phyloP scores from a whole-genome alignment of 805 yeast genomes.

The Sugiyamaella smithiae region DNA sequence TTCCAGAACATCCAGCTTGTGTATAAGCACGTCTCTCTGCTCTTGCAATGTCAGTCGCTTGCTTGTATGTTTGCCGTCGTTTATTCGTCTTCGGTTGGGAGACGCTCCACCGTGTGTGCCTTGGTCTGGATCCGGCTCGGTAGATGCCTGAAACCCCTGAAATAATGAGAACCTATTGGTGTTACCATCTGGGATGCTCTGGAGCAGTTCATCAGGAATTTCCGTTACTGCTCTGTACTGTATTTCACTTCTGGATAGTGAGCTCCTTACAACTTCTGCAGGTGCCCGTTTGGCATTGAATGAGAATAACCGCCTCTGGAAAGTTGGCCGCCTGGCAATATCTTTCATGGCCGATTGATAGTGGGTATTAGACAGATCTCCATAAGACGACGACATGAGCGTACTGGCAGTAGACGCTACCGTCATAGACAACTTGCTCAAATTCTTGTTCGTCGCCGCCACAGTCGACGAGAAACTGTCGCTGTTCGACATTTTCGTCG shows the following conservation, averaged over 20 bases:
- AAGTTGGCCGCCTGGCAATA: conserved; percentile 38
- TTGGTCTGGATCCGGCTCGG: conserved; percentile 8
- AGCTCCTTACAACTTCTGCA: conserved; percentile 32
- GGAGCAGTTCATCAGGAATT: conserved; percentile 60
- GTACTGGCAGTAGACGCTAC: conserved; percentile 39
- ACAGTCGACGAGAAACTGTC: conserved; percentile 37
- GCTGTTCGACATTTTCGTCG: conserved; percentile 10
- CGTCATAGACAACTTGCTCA: conserved; percentile 36
- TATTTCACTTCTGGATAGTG: conserved; percentile 36
- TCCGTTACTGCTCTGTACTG: conserved; percentile 49
- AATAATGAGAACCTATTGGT: conserved; percentile 48
- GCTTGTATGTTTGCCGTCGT: conserved; percentile 41
- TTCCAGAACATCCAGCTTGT: conserved; percentile 53
- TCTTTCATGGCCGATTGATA: conserved; percentile 49
- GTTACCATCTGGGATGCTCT: conserved; percentile 47
- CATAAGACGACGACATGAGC: conserved; percentile 33
- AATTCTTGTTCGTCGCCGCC: conserved; percentile 38
- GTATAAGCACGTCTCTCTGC: conserved; percentile 41
- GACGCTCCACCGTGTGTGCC: conserved; percentile 20
- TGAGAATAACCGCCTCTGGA: conserved; percentile 40
- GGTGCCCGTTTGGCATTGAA: conserved; percentile 32
- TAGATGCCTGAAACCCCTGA: conserved; percentile 65
- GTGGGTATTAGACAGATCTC: conserved; percentile 37
- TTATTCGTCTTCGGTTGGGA: conserved; percentile 17
- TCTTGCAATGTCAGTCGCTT: conserved; percentile 31